Base-by-base conservation (phyloP, 75 land plant genomes). In the Chamaecyparis obtusa region DNA sequence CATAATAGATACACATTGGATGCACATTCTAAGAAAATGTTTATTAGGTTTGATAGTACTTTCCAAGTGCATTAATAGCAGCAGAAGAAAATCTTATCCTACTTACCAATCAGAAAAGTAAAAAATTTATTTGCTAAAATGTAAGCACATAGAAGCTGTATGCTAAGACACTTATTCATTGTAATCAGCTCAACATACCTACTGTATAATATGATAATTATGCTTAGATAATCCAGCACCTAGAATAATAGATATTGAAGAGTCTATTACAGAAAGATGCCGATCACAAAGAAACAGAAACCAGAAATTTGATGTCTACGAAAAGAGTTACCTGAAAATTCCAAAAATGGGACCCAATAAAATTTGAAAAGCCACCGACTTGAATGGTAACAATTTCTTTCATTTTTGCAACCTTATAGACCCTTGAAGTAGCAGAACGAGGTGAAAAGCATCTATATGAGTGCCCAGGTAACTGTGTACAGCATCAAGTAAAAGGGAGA, bases 311-410 rank as follows among this genome's bases (percentile, higher is more conserved):
- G 17, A n/a, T 67, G 17, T 5, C n/a, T 33, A n/a, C 1, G 81
- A 83, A 83, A 33, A 64, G 78, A 39, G 27, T n/a, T 87, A 97
- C 99, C 97, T 98, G 99, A 71, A 97, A 96, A 87, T 98, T 98
- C 99, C 99, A 98, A 86, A 97, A 95, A 87, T 96, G 99, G 83
- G 99, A 92, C 30, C 99, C 99, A 5, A 98, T 87, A 87, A 86
- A 97, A 82, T 97, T 97, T 24, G 99, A 94, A 83, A 92, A 98
- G 74, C 92, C 90, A 60, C 99, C 99, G 19, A 97, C 93, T 94
- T 98, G 99, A 37, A 98, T 51, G 14, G 96, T 95, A 87, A 97
- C 92, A 17, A 98, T 91, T 89, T 98, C 99, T 86, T 90, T 95
- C 99, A 98, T 98, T 32, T 35, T 74, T 74, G 76, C 76, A 10